phyloP scores from a whole-genome alignment of 495 filamentous ascomycete species.

The Penicillium cataractarum region DNA sequence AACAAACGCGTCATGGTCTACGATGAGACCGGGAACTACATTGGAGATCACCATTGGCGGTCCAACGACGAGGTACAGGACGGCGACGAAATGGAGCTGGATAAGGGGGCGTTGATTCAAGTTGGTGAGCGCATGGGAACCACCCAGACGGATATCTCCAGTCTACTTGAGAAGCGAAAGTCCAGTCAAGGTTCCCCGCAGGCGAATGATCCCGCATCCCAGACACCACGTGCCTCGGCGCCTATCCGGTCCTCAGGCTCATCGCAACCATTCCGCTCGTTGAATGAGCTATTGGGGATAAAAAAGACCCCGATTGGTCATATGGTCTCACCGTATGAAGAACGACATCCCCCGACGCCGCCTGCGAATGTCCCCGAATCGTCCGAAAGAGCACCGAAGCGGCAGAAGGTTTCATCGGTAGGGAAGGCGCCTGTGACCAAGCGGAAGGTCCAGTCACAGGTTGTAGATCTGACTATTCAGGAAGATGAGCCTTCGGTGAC shows the following conservation, averaged over 20 bases:
- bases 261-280: conserved; percentile 48
- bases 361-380: conserved; percentile 22
- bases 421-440: conserved; percentile 10
- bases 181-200: conserved; percentile 32
- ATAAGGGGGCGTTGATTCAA: conserved; percentile 76
- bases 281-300: conserved; percentile 63
- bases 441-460: conserved; percentile 11
- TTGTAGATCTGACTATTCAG: conserved; percentile 30
- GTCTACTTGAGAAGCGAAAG: conserved; percentile 66
- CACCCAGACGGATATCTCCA: conserved; percentile 74
- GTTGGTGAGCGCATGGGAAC: conserved; percentile 74
- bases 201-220: conserved; percentile 17
- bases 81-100: conserved; percentile 81
- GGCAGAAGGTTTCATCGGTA: conserved; percentile 39
- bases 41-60: conserved; percentile 85
- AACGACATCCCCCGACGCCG: conserved; percentile 27
- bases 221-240: conserved; percentile 23
- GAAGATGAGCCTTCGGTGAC: conserved; percentile 2
- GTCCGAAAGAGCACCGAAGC: conserved; percentile 48
- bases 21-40: conserved; percentile 74
- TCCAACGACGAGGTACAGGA: conserved; percentile 64
- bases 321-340: conserved; percentile 54
- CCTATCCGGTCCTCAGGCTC: conserved; percentile 30
- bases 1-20: conserved; percentile 93
- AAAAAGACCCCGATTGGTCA: conserved; percentile 52